A percentile compares a stretch with the other conserved stretches of the same genome.
Conservation (phyloP, 2,329 filamentous ascomycete genomes). For the Zymoseptoria ardabiliae region DNA sequence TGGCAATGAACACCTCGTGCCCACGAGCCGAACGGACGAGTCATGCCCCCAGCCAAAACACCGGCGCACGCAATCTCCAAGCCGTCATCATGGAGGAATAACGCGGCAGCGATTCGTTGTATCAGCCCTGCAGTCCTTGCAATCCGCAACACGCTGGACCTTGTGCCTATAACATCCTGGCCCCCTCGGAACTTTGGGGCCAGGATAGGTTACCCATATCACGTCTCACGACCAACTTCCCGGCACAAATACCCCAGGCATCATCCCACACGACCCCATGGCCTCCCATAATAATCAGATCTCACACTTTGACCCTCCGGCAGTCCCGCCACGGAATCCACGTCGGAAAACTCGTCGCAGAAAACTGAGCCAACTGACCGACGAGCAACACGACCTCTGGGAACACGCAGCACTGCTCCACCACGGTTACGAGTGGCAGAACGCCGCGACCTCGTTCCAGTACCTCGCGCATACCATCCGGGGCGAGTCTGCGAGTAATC, state of each 20-base stretch:
- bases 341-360: background rate
- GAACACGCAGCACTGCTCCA: constrained; percentile 28
- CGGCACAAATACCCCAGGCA: background rate
- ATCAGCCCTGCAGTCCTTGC: background rate
- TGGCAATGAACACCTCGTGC: background rate
- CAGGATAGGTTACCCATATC: background rate
- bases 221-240: background rate
- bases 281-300: background rate
- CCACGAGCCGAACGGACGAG: background rate
- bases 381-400: constrained; percentile 26
- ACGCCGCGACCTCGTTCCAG: constrained; percentile 23
- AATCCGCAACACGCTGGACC: background rate
- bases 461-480: constrained; percentile 16
- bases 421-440: constrained; percentile 27
- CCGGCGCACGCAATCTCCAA: background rate
- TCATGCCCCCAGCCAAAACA: background rate
- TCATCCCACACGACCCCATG: background rate
- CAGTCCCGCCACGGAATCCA: background rate
- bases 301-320: background rate
- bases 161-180: background rate
- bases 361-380: constrained; percentile 4
- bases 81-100: background rate
- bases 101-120: background rate
- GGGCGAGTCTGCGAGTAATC: constrained; percentile 9
- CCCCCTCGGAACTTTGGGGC: background rate